Conservation (phyloP, 2,329 filamentous ascomycete genomes). For the Aureobasidium sp. region DNA sequence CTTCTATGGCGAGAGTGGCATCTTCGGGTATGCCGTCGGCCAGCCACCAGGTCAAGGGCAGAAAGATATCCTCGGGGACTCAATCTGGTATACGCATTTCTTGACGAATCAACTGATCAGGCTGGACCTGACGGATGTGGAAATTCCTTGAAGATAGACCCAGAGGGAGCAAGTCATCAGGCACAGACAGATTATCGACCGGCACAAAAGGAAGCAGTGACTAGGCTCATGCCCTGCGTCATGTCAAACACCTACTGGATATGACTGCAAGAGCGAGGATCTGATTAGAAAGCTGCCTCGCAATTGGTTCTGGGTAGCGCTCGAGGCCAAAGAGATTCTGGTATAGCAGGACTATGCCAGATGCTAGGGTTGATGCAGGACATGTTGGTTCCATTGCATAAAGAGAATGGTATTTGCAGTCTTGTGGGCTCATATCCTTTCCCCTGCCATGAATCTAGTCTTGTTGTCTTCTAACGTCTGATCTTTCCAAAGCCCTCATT, state of each 20-base stretch:
- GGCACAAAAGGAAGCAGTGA: not conserved
- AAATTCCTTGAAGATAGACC: not conserved
- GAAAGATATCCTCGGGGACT: not conserved
- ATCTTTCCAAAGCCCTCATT: too few species aligned
- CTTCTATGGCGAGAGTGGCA: slow-evolving; percentile 1
- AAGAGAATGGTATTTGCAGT: too few species aligned
- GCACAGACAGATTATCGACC: not conserved
- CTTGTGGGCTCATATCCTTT: too few species aligned
- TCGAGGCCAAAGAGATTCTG: too few species aligned
- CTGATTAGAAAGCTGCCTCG: too few species aligned
- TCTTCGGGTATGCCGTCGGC: not conserved
- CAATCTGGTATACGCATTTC: slow-evolving; percentile 4
- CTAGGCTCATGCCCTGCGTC: too few species aligned
- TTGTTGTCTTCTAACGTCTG: too few species aligned
- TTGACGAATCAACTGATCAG: slow-evolving; percentile 5
- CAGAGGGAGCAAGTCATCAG: not conserved
- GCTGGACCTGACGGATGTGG: not conserved
- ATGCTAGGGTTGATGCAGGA: not conserved
- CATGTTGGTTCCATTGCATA: not conserved
- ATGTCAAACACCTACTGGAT: too few species aligned
- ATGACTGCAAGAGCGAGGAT: too few species aligned
- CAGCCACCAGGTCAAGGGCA: slow-evolving; percentile 6
- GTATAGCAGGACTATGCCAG: too few species aligned
- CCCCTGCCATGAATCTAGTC: too few species aligned
- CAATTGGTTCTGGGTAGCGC: too few species aligned